Evolutionary conservation across 1,284 basidiomycete species (phyloP).

Genomic region (Chondrostereum purpureum): DNA sequence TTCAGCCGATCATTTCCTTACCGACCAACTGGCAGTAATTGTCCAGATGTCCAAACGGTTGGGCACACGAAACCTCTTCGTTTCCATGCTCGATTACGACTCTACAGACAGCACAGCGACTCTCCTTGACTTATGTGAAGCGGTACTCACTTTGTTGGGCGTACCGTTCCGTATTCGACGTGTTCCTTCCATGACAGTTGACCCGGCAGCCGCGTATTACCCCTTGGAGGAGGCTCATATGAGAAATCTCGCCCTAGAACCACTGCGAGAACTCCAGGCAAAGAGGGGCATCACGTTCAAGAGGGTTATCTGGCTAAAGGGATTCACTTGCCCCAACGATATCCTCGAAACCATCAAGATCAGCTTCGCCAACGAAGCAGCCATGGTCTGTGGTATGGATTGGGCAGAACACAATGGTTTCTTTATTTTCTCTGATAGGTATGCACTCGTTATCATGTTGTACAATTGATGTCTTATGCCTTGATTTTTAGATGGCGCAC

Average conservation of each 20-base stretch:
- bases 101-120: constrained; percentile 91
- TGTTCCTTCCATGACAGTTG: constrained; percentile 83
- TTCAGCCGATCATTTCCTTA: constrained; percentile 94
- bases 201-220: constrained; percentile 84
- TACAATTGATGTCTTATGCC: not conserved
- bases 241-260: constrained; percentile 86
- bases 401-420: constrained; percentile 96
- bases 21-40: constrained; percentile 93
- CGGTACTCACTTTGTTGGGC: constrained; percentile 83
- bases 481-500: constrained; percentile 89
- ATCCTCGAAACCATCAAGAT: constrained; percentile 91
- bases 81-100: constrained; percentile 93
- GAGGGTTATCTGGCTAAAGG: constrained; percentile 92
- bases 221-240: constrained; percentile 90
- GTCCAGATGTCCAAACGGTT: constrained; percentile 88
- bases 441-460: constrained; percentile 16
- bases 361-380: constrained; percentile 81
- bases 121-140: constrained; percentile 86
- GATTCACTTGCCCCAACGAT: constrained; percentile 95
- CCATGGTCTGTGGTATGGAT: constrained; percentile 98
- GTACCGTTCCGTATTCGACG: constrained; percentile 86
- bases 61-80: constrained; percentile 83
- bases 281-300: constrained; percentile 78
- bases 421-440: constrained; percentile 96
- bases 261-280: constrained; percentile 75